A percentile compares a stretch with the other conserved stretches of the same genome.
Evolutionary conservation across 495 filamentous ascomycete species (phyloP).

Genomic region (Mycothermus thermophilus): DNA sequence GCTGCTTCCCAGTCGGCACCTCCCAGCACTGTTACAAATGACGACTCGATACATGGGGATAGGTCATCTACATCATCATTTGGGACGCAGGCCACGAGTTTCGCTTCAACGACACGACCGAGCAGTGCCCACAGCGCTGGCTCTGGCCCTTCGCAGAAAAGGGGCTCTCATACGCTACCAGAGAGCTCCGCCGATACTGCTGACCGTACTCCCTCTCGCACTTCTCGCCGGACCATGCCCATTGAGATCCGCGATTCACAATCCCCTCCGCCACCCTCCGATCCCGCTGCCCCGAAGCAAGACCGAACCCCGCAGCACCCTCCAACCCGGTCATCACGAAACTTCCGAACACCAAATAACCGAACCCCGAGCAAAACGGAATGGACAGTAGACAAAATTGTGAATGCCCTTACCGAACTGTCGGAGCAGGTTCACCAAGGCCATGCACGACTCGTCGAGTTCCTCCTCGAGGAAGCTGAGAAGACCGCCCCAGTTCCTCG

Average conservation of each 20-base stretch:
- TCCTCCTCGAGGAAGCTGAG: conserved; percentile 27
- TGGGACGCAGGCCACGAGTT: no score
- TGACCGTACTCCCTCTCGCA: neutral
- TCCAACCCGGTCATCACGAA: conserved; percentile 1
- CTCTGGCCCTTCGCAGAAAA: no score
- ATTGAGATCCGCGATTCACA: conserved; percentile 8
- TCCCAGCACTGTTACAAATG: neutral
- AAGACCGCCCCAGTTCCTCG: conserved; percentile 19
- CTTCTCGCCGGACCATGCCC: neutral
- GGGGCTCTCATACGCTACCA: no score
- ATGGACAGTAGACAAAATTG: conserved; percentile 26
- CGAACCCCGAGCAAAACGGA: conserved; percentile 23
- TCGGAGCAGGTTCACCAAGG: conserved; percentile 20
- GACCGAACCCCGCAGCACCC: conserved; percentile 5
- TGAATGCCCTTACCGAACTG: conserved; percentile 15
- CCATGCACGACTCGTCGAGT: conserved; percentile 26
- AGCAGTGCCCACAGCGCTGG: no score
- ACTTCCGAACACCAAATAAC: conserved; percentile 17
- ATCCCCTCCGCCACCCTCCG: conserved; percentile 2
- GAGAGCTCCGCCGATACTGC: neutral
- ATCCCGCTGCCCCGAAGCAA: neutral
- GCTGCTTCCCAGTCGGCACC: neutral
- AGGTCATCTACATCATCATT: neutral
- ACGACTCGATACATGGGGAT: neutral
- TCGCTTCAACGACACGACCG: no score